Percentiles rank a stretch among this genome's conserved stretches.
Conservation (phyloP, 257 asterid genomes). For the Solanum sitiens region DNA sequence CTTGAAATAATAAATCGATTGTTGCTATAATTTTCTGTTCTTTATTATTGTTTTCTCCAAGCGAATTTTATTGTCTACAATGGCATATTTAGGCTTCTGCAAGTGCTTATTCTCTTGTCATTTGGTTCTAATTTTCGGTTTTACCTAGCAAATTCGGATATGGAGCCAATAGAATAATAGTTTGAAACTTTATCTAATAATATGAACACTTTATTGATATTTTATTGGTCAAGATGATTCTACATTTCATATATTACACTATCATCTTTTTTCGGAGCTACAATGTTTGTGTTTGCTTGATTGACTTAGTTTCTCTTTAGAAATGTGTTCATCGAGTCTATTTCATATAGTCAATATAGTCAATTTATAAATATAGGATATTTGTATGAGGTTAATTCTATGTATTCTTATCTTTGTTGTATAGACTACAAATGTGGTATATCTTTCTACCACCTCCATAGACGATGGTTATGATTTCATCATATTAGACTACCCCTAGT, state of each 20-base stretch:
- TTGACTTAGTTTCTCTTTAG: not conserved
- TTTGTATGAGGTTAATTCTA: not conserved
- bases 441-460: not conserved
- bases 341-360: not conserved
- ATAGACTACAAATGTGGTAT: not conserved
- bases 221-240: not conserved
- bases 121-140: not conserved
- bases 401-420: too few species aligned
- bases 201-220: not conserved
- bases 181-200: not conserved
- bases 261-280: not conserved
- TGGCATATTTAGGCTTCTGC: not conserved
- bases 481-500: not conserved
- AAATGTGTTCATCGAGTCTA: conserved; percentile 2
- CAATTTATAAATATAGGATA: not conserved
- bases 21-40: too few species aligned
- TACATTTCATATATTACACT: not conserved
- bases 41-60: too few species aligned
- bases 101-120: not conserved
- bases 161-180: not conserved
- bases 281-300: not conserved
- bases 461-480: not conserved
- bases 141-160: not conserved
- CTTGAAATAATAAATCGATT: too few species aligned
- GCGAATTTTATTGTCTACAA: too few species aligned